Conservation (phyloP, 1,284 basidiomycete species). For the Thelephora terrestris region DNA sequence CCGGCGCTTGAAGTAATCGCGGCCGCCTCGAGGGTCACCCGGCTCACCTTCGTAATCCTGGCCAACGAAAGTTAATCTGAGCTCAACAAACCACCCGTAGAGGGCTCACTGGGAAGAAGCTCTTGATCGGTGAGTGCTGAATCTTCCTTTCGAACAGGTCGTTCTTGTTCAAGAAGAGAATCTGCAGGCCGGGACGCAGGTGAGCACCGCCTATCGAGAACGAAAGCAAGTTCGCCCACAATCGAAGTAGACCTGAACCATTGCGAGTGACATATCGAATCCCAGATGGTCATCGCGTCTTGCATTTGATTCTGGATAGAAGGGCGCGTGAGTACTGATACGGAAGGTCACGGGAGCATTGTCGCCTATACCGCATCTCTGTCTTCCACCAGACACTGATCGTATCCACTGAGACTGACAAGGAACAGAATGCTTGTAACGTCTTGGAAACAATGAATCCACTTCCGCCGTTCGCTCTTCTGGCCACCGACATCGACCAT, state of each 20-base stretch:
- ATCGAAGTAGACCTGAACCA: constrained; percentile 92
- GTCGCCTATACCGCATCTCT: constrained; percentile 63
- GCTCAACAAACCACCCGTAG: not conserved
- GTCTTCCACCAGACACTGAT: constrained; percentile 91
- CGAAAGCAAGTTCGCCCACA: constrained; percentile 32
- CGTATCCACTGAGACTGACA: constrained; percentile 82
- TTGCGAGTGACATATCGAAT: constrained; percentile 87
- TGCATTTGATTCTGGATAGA: constrained; percentile 82
- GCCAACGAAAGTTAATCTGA: not conserved
- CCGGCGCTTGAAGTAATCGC: constrained; percentile 84
- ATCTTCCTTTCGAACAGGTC: constrained; percentile 87
- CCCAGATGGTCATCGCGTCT: constrained; percentile 92
- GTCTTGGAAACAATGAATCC: constrained; percentile 82
- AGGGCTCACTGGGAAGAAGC: constrained; percentile 60
- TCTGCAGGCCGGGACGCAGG: constrained; percentile 33
- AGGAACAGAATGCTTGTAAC: constrained; percentile 84
- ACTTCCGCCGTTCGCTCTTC: constrained; percentile 82
- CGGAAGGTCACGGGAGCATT: not conserved
- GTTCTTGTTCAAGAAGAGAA: constrained; percentile 86
- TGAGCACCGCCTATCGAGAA: constrained; percentile 1
- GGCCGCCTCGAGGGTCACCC: constrained; percentile 62
- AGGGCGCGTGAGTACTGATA: not conserved
- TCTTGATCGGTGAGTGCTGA: constrained; percentile 69
- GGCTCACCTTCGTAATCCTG: constrained; percentile 72
- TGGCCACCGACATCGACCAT: constrained; percentile 92